Evolutionary conservation across 2,329 filamentous ascomycete genomes (phyloP).

Genomic region (Fusarium staphyleae): DNA sequence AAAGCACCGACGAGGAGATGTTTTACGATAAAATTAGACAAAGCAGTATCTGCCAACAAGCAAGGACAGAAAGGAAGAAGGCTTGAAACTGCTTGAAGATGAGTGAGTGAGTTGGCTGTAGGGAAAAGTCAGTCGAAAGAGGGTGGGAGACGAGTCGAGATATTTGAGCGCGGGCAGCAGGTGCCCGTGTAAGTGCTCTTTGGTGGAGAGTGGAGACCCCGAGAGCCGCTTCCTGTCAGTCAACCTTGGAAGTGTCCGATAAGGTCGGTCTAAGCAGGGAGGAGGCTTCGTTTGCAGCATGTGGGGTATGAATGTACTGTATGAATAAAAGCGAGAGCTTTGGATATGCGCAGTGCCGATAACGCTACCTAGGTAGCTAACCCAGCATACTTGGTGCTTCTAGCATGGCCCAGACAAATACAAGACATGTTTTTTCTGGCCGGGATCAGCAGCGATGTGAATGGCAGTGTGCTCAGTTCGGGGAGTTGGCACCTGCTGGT

Average conservation of each 20-base stretch:
- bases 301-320: constrained; percentile 36
- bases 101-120: constrained; percentile 14
- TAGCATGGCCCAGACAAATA: background rate
- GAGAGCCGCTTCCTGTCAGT: constrained; percentile 10
- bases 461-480: constrained; percentile 5
- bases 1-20: constrained; percentile 8
- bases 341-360: constrained; percentile 28
- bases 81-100: constrained; percentile 13
- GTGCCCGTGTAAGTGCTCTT: constrained; percentile 35
- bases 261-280: constrained; percentile 23
- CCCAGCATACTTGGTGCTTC: too few species aligned
- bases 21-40: constrained; percentile 20
- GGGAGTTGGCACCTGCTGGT: constrained; percentile 4
- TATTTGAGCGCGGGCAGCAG: constrained; percentile 35
- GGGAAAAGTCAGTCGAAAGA: constrained; percentile 3
- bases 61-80: constrained; percentile 1
- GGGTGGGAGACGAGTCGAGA: constrained; percentile 38
- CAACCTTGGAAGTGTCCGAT: constrained; percentile 28
- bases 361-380: background rate
- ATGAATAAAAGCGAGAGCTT: constrained; percentile 1
- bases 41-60: constrained; percentile 18
- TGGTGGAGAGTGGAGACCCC: constrained; percentile 26
- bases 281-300: constrained; percentile 38
- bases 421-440: background rate
- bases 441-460: background rate